phyloP scores from a whole-genome alignment of 371 early-diverging fungal genomes.

The Mycotypha africana region DNA sequence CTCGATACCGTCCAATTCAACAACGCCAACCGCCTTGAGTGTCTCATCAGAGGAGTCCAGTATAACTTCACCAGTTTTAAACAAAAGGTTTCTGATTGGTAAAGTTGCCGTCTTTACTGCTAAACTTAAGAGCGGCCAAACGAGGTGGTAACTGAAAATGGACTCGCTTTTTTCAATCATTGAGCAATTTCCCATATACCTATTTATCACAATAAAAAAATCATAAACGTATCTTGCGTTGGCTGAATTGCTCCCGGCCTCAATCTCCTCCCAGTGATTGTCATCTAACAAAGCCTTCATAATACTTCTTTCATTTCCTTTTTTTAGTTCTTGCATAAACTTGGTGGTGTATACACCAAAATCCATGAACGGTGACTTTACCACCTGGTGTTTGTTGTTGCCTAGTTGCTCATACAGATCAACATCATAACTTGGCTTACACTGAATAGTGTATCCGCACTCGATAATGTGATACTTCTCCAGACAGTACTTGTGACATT shows the following conservation, averaged over 20 bases:
- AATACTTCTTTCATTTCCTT: background rate
- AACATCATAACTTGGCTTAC: constrained; percentile 4
- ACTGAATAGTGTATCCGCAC: constrained; percentile 1
- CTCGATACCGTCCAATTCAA: background rate
- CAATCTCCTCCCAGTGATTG: constrained; percentile 1
- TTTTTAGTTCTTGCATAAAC: background rate
- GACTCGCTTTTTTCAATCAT: background rate
- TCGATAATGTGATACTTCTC: constrained; percentile 1
- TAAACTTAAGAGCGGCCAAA: background rate
- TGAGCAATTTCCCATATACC: background rate
- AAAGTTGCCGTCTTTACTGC: background rate
- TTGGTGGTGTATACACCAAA: background rate
- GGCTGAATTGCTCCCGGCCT: background rate
- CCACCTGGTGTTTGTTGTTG: background rate
- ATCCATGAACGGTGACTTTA: constrained; percentile 2
- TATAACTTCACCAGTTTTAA: background rate
- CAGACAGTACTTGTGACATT: constrained; percentile 1
- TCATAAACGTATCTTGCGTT: constrained; percentile 2
- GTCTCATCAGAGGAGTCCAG: background rate
- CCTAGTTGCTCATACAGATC: constrained; percentile 3
- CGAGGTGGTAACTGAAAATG: background rate
- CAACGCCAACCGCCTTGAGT: background rate
- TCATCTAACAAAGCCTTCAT: constrained; percentile 1
- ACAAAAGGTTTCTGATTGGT: background rate
- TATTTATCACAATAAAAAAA: background rate